Conservation (phyloP, 1,284 basidiomycete species). For the Irpex sp. region DNA sequence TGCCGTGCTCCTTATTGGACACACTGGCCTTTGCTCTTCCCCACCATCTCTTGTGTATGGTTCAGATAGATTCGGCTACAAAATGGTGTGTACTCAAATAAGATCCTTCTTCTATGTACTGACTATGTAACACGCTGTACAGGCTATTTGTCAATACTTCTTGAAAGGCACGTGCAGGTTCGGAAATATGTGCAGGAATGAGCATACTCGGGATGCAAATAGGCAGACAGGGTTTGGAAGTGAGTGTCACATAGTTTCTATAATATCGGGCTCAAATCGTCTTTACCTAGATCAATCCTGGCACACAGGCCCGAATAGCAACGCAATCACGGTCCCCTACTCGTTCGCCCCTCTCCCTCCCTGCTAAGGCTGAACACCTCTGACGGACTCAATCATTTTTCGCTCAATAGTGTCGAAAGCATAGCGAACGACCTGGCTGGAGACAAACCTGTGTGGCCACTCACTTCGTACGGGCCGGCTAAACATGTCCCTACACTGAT, state of each 20-base stretch:
- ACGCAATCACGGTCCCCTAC: constrained; percentile 29
- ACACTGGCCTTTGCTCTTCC: too few relatives aligned
- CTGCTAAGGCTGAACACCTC: constrained; percentile 3
- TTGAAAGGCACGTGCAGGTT: constrained; percentile 68
- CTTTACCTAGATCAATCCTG: constrained; percentile 40
- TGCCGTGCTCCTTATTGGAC: too few relatives aligned
- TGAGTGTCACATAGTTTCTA: constrained; percentile 20
- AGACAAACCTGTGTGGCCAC: constrained; percentile 80
- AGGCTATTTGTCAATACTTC: constrained; percentile 59
- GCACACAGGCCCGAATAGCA: constrained; percentile 25
- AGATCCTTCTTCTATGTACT: too few relatives aligned
- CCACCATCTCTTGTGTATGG: too few relatives aligned
- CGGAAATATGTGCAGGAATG: constrained; percentile 64
- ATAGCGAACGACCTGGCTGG: constrained; percentile 56
- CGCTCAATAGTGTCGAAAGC: constrained; percentile 47
- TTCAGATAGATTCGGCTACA: too few relatives aligned
- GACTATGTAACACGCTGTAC: background rate
- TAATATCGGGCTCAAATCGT: constrained; percentile 25
- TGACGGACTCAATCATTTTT: constrained; percentile 15
- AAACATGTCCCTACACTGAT: constrained; percentile 76
- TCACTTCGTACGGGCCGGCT: constrained; percentile 77
- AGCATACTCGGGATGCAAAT: constrained; percentile 48
- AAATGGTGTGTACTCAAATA: too few relatives aligned
- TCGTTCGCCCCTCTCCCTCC: constrained; percentile 34
- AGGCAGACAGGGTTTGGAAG: constrained; percentile 32